Base-by-base conservation (phyloP, 2,329 filamentous ascomycete genomes). In the Sporothrix schenckii region DNA sequence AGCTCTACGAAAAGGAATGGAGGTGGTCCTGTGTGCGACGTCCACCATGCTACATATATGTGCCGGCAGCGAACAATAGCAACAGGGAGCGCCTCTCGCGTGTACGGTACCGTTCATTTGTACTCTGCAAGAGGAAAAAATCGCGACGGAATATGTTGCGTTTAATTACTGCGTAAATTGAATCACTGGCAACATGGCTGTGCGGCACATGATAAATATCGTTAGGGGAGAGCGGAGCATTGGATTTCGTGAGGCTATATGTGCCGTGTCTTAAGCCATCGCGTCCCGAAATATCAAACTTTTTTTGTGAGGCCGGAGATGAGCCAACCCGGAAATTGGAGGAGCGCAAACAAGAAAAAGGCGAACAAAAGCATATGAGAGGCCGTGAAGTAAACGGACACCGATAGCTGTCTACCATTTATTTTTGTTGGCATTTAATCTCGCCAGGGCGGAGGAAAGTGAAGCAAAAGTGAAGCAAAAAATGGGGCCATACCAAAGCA, bases 21-120 rank as follows among this genome's bases (percentile, higher is more conserved):
- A 4, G n/a, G 21, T 13, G n/a, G 39, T 14, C 13, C 14, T 11
- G 27, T 21, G 47, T 63, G 39, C 21, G 39, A 63, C 44, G 14
- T 52, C 27, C 44, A 39, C 9, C 63, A 53, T 53, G 27, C 27
- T 52, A 66, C 47, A 66, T 52, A 66, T 66, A 66, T 66, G 47
- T 52, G 63, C 27, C 24, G 44, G 27, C 39, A 39, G 47, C 39
- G 27, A 44, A 39, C 39, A 63, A 27, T 63, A 63, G 9, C 39
- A 63, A 34, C 16, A 60, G 21, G 19, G 39, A 63, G 47, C 58
- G 13, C 39, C 58, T 63, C 39, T 63, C n/a, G 24, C 24, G 24
- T 24, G 24, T 2, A 24, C 24, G 24, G 24, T 24, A 66, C 61
- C 24, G 47, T 30, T 66, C 61, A 24, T 21, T 19, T 66, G 47